Evolutionary conservation across 345 rosid genomes (phyloP).

Genomic region (Hibiscus syriacus): DNA sequence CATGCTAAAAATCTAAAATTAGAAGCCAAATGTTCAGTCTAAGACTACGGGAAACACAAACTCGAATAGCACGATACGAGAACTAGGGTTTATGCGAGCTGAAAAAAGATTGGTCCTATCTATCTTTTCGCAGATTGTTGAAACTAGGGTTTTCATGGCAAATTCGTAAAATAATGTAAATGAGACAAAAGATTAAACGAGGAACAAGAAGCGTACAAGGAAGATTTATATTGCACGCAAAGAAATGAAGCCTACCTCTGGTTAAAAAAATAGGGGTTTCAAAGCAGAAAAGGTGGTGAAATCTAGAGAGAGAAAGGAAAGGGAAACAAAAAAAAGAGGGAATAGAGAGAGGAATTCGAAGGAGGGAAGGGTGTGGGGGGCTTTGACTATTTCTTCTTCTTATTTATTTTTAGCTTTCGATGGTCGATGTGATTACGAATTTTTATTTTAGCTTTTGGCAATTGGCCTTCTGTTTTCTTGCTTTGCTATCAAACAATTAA

Average conservation of each 20-base stretch:
- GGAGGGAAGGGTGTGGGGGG: no score
- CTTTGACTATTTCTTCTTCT: no score
- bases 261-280: conserved; percentile 25
- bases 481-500: no score
- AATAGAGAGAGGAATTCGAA: no score
- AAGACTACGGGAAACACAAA: conserved; percentile 5
- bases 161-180: conserved; percentile 22
- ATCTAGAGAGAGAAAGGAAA: conserved; percentile 11
- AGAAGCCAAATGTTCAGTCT: conserved; percentile 12
- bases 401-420: no score
- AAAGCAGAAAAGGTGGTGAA: conserved; percentile 6
- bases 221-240: conserved; percentile 3
- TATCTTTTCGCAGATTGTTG: conserved; percentile 4
- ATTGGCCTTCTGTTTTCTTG: no score
- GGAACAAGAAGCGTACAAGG: background rate
- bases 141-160: conserved; percentile 50
- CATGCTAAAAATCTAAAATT: background rate
- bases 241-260: conserved; percentile 17
- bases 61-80: conserved; percentile 7
- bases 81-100: conserved; percentile 42
- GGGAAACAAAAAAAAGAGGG: no score
- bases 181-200: background rate
- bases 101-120: background rate
- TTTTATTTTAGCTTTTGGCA: no score
- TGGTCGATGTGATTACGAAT: no score